These are phyloP conservation scores for Chaetomium globosum DNA, from an alignment of 2,329 filamentous ascomycete species.

Conservation along the genomic window DNA sequence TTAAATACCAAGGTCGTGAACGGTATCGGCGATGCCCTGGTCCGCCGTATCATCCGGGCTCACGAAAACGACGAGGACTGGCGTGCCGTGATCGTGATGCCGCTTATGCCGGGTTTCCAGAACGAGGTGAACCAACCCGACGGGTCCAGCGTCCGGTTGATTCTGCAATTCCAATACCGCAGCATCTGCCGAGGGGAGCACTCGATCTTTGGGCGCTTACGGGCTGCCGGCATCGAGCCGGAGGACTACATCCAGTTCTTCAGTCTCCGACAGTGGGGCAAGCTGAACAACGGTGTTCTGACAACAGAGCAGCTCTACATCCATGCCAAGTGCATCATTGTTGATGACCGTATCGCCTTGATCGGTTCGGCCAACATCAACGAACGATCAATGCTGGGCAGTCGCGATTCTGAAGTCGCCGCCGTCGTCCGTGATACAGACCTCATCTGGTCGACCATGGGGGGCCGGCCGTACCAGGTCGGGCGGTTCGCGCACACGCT, in stretches of 20 bases:
- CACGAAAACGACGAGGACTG: slow-evolving; percentile 83
- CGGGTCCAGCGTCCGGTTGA: slow-evolving; percentile 89
- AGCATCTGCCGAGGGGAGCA: slow-evolving; percentile 92
- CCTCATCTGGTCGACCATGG: slow-evolving; percentile 91
- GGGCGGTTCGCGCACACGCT: slow-evolving; percentile 91
- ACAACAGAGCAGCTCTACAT: slow-evolving; percentile 98
- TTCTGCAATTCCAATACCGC: slow-evolving; percentile 95
- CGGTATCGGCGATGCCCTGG: slow-evolving; percentile 89
- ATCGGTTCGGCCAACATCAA: slow-evolving; percentile 99
- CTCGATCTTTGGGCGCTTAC: slow-evolving; percentile 87
- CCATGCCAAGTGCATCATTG: slow-evolving; percentile 94
- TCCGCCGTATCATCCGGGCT: slow-evolving; percentile 86
- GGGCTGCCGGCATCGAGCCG: slow-evolving; percentile 79
- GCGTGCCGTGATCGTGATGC: slow-evolving; percentile 87
- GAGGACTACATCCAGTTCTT: slow-evolving; percentile 97
- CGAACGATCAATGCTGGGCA: slow-evolving; percentile 91
- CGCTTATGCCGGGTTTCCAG: slow-evolving; percentile 97
- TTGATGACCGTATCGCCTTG: slow-evolving; percentile 88
- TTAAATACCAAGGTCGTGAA: slow-evolving; percentile 88
- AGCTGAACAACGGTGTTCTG: slow-evolving; percentile 77
- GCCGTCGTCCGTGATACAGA: slow-evolving; percentile 90
- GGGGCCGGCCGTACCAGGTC: slow-evolving; percentile 82
- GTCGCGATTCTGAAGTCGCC: slow-evolving; percentile 87
- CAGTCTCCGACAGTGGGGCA: slow-evolving; percentile 87
- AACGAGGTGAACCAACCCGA: slow-evolving; percentile 94